Evolutionary conservation across 2,329 filamentous ascomycete species (phyloP).

Genomic region (Elsinoe ampelina): DNA sequence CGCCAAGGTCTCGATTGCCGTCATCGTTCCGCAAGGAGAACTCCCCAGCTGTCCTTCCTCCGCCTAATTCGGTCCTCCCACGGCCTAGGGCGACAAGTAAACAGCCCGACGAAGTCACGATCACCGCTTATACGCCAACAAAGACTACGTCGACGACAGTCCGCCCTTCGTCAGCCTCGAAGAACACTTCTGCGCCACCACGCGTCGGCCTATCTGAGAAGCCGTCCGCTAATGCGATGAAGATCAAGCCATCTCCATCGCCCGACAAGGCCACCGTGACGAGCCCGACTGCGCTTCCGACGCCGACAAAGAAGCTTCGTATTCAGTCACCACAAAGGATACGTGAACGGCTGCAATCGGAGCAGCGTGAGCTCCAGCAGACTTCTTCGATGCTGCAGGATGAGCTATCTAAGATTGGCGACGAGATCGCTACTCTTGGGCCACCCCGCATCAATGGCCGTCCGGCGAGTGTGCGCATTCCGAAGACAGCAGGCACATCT

Average conservation of each 20-base stretch:
- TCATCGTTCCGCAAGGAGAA: constrained; percentile 36
- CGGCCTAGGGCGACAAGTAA: constrained; percentile 24
- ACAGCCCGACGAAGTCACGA: constrained; percentile 27
- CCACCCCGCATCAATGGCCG: constrained; percentile 34
- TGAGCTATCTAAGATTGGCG: constrained; percentile 70
- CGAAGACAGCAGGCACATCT: constrained; percentile 17
- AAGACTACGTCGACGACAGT: constrained; percentile 30
- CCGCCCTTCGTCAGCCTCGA: constrained; percentile 26
- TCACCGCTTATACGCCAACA: constrained; percentile 25
- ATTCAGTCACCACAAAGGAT: constrained; percentile 57
- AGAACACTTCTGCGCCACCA: constrained; percentile 31
- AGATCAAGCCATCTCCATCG: constrained; percentile 52
- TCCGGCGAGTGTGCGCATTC: constrained; percentile 29
- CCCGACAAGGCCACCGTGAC: constrained; percentile 21
- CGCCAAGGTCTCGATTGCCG: constrained; percentile 27
- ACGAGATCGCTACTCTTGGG: constrained; percentile 57
- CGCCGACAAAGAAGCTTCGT: constrained; percentile 50
- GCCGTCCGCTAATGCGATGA: constrained; percentile 44
- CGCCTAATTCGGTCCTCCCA: constrained; percentile 17
- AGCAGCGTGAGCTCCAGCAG: constrained; percentile 64
- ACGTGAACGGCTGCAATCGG: constrained; percentile 74
- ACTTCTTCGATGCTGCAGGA: constrained; percentile 61
- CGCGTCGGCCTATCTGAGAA: constrained; percentile 43
- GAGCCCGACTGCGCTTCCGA: constrained; percentile 21
- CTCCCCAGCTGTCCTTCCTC: constrained; percentile 27